These are phyloP conservation scores for Recurvomyces mirabilis DNA, from an alignment of 495 filamentous ascomycete species.

Conservation along the genomic window DNA sequence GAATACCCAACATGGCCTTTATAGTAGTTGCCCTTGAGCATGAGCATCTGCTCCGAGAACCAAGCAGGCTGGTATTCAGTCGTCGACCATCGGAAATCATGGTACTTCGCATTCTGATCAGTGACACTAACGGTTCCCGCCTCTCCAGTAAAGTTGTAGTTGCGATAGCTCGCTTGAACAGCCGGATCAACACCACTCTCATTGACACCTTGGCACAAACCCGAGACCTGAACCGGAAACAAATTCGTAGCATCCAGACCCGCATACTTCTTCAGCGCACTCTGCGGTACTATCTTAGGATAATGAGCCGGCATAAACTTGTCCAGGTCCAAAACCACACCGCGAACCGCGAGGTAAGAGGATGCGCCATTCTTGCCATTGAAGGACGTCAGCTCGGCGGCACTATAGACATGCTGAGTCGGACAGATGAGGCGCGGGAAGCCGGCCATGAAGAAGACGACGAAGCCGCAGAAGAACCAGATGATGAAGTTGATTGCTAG, in stretches of 20 bases:
- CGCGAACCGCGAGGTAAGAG: constrained; percentile 72
- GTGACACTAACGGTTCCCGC: constrained; percentile 46
- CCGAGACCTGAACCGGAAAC: constrained; percentile 91
- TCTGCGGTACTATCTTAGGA: constrained; percentile 54
- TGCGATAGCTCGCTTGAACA: constrained; percentile 71
- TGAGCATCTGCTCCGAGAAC: constrained; percentile 75
- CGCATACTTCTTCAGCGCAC: constrained; percentile 63
- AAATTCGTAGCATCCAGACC: constrained; percentile 75
- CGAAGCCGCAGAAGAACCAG: constrained; percentile 71
- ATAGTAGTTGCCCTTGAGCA: constrained; percentile 65
- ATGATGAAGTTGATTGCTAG: constrained; percentile 97
- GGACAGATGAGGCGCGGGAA: constrained; percentile 88
- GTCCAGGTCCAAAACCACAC: constrained; percentile 76
- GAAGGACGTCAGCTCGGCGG: constrained; percentile 59
- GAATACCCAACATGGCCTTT: constrained; percentile 86
- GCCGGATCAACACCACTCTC: constrained; percentile 52
- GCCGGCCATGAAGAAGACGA: constrained; percentile 73
- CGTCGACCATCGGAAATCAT: constrained; percentile 82
- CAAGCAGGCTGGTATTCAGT: constrained; percentile 79
- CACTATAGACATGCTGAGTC: constrained; percentile 74
- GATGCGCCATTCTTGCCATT: constrained; percentile 56
- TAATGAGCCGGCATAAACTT: constrained; percentile 69
- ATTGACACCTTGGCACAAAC: constrained; percentile 65
- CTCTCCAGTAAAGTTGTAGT: constrained; percentile 60
- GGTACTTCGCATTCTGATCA: constrained; percentile 68